Conservation (phyloP, 129 eudicot species). For the Gnaphalium uliginosum region DNA sequence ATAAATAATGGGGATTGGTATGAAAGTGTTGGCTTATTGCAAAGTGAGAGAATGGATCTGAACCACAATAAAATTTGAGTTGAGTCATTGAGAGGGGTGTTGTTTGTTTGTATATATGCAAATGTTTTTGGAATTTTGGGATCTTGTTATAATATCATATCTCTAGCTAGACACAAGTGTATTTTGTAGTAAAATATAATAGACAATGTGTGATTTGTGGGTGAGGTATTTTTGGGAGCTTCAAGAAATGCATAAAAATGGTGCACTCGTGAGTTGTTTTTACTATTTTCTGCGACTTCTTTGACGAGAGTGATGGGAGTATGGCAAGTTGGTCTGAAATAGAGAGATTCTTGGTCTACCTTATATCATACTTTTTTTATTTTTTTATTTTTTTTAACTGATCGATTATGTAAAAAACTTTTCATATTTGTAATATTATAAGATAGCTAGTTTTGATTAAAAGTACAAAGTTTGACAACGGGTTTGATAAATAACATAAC, state of each 20-base stretch:
- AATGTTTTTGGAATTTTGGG: constrained; percentile 30
- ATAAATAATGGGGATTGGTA: constrained; percentile 18
- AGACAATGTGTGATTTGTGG: constrained; percentile 52
- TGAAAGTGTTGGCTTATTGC: constrained; percentile 34
- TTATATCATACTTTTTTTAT: too few species aligned
- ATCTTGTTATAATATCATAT: constrained; percentile 22
- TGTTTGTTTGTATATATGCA: constrained; percentile 44
- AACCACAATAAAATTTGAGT: constrained; percentile 60
- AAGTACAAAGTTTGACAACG: too few species aligned
- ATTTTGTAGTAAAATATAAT: constrained; percentile 7
- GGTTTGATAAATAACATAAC: too few species aligned
- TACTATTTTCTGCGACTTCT: constrained; percentile 21
- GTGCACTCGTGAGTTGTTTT: constrained; percentile 60
- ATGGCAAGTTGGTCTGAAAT: constrained; percentile 18
- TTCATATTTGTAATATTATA: too few species aligned
- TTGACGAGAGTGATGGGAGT: constrained; percentile 22
- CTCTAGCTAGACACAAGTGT: background rate
- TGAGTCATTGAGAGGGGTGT: constrained; percentile 29
- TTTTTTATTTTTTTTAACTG: background rate
- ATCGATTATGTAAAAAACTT: too few species aligned
- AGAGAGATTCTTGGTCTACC: background rate
- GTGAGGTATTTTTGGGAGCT: constrained; percentile 46
- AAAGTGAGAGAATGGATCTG: constrained; percentile 49
- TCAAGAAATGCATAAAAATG: constrained; percentile 24
- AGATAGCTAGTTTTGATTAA: too few species aligned